Base-by-base conservation (phyloP, 2,329 filamentous ascomycete species). In the Teratosphaeria epicoccoides region DNA sequence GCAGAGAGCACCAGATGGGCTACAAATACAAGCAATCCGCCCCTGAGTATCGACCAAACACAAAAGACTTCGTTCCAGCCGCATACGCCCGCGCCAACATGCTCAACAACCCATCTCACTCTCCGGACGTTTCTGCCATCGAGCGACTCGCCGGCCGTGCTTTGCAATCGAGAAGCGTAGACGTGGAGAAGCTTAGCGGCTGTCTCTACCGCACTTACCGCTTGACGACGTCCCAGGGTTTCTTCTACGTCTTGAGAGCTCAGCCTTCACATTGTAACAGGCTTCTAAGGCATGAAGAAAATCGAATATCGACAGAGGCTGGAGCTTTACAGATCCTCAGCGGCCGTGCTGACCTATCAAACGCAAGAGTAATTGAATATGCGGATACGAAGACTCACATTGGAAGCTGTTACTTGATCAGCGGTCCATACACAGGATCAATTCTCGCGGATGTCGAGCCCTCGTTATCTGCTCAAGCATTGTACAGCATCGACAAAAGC, bases 271-370 rank as follows among this genome's bases (percentile, higher is more conserved):
- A 58, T 51, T 67, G 64, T 43, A 63, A 66, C 6, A 66, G 70
- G 29, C 59, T 72, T 10, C 64, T 76, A 12, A 68, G 72, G 6
- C 69, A 72, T 46, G 73, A 76, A 56, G 68, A 69, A 46, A 61
- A 68, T 28, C 61, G 66, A 11, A 57, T 75, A 3, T 68, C 70
- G 49, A 66, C 64, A 0, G 71, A 74, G 61, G 63, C 65, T 2
- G 61, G 60, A 49, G 64, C 66, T 2, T 62, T 75, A 3, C 65
- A 70, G 48, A 61, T 67, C 3, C 60, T 75, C 6, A 61, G 58
- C 47, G 60, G 68, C 43, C 64, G 65, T 45, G 64, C 66, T 4
- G 57, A 61, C 12, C 20, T 74, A 9, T 64, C 69, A 5, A 63
- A 70, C 6, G 68, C 73, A 5, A 59, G 65, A 11, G 55, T 73